phyloP scores from a whole-genome alignment of 345 rosid species.

The Corymbia maculata region DNA sequence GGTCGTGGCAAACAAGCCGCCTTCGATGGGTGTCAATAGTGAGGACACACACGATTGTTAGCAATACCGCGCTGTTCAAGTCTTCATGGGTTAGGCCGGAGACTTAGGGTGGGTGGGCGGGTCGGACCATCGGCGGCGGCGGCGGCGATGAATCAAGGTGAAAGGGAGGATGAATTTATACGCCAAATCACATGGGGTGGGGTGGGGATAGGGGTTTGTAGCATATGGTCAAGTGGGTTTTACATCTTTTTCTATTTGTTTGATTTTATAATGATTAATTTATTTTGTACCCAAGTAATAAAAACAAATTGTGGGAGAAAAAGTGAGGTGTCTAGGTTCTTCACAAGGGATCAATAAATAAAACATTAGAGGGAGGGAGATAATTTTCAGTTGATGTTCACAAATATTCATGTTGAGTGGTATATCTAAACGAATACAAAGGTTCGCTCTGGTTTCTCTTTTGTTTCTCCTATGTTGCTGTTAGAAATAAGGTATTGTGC shows the following conservation, averaged over 20 bases:
- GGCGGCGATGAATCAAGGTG: neutral
- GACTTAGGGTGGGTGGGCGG: neutral
- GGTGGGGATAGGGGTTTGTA: neutral
- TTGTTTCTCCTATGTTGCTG: neutral
- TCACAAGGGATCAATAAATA: neutral
- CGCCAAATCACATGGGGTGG: conserved; percentile 19
- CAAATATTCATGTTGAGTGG: neutral
- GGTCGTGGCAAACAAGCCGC: neutral
- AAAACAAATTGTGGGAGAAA: neutral
- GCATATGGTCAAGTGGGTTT: conserved; percentile 9
- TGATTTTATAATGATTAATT: conserved; percentile 4
- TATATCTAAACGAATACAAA: neutral
- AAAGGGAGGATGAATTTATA: conserved; percentile 4
- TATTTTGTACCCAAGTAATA: conserved; percentile 11
- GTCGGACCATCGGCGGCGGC: neutral
- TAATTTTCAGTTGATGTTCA: neutral
- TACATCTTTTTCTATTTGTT: conserved; percentile 4
- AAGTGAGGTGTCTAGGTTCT: neutral
- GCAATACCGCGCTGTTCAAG: neutral
- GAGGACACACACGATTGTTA: neutral
- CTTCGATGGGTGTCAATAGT: neutral
- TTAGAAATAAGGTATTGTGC: too few species aligned
- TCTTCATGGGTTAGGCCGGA: neutral
- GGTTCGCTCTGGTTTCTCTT: neutral
- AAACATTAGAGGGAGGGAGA: neutral